Evolutionary conservation across 768 basidiomycete species (phyloP), one percentile per base, ranked within the genome.

Genomic region (Coprinopsis strossmayeri): DNA sequence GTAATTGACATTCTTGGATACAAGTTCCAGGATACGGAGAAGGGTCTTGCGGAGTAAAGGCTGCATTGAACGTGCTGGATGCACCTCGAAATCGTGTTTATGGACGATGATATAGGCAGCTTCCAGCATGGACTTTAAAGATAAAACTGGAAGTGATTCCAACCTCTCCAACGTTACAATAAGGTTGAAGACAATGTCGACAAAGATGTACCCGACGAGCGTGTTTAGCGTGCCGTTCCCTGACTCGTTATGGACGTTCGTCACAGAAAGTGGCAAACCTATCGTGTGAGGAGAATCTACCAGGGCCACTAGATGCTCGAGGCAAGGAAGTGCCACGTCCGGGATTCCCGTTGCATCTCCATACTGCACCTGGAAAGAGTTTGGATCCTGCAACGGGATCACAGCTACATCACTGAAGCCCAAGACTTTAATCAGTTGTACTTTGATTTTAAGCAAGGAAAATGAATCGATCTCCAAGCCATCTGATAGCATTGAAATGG

Each of bases 11-110:
- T 82, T 74, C 34, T 69, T 63, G 3, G 74, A 61, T 32, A 83
- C 56, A 7, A 81, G 57, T 25, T 78, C 79, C 44, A 82, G 62
- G 1, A 74, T 67, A 18, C 73, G 70, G 25, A 70, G 59, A 12
- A 84, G 68, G 0, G 84, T 80, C 43, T 64, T 70, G 30, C 79
- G 73, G 1, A 87, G 64, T 12, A 64, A 54, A 25, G 66, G 69
- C 43, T 63, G 69, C 46, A 89, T 66, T 12, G 40, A 9, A 32
- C 48, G 48, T 12, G 43, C 34, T 12, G 73, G 62, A 17, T 56
- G 62, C 44, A 72, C 74, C 39, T 80, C 79, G 49, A 90, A 77
- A 57, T 90, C 81, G 51, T 87, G 82, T 65, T 90, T 90, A 64
- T 82, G 80, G 18, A 86, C 72, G 51, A 82, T 69, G 35, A 87